A percentile compares a stretch with the other conserved stretches of the same genome.
Conservation (phyloP, 805 yeast species). For the Yarrowia keelungensis region DNA sequence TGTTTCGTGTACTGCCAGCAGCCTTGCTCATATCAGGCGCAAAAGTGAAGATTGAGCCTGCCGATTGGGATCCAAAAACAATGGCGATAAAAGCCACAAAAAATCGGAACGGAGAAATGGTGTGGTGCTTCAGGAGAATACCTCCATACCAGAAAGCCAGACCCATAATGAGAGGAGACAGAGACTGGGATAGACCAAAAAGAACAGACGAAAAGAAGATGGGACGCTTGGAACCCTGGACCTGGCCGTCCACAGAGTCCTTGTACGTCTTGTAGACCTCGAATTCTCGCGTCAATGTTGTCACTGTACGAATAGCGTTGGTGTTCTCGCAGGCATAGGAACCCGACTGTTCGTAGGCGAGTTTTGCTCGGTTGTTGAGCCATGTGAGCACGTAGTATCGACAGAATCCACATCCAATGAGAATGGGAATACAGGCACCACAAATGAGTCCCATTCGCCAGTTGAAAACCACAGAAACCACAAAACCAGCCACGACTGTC, state of each 20-base stretch:
- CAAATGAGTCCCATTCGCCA: constrained; percentile 55
- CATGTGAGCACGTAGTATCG: constrained; percentile 49
- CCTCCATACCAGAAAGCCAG: constrained; percentile 56
- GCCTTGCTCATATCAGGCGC: constrained; percentile 57
- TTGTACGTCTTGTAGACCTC: constrained; percentile 51
- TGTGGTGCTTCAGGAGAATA: constrained; percentile 48
- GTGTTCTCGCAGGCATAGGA: constrained; percentile 53
- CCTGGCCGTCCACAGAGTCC: constrained; percentile 46
- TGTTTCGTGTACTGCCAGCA: constrained; percentile 49
- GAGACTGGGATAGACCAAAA: constrained; percentile 53
- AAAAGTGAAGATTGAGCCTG: constrained; percentile 53
- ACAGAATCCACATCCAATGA: constrained; percentile 53
- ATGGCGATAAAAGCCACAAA: constrained; percentile 52
- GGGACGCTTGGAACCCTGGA: constrained; percentile 45
- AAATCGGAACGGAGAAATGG: constrained; percentile 49
- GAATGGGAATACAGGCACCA: constrained; percentile 51
- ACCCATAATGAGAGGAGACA: constrained; percentile 53
- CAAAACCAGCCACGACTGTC: constrained; percentile 52
- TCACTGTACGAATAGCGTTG: constrained; percentile 53
- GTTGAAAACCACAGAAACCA: constrained; percentile 51
- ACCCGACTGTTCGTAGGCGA: constrained; percentile 52
- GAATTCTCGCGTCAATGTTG: constrained; percentile 53
- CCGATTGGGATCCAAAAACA: constrained; percentile 54
- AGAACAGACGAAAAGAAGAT: constrained; percentile 49
- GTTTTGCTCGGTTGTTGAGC: constrained; percentile 51